A percentile compares a stretch with the other conserved stretches of the same genome.
These are phyloP conservation scores for Scenedesmus sp. DNA, from an alignment of 163 green algal genomes.

Conservation along the genomic window DNA sequence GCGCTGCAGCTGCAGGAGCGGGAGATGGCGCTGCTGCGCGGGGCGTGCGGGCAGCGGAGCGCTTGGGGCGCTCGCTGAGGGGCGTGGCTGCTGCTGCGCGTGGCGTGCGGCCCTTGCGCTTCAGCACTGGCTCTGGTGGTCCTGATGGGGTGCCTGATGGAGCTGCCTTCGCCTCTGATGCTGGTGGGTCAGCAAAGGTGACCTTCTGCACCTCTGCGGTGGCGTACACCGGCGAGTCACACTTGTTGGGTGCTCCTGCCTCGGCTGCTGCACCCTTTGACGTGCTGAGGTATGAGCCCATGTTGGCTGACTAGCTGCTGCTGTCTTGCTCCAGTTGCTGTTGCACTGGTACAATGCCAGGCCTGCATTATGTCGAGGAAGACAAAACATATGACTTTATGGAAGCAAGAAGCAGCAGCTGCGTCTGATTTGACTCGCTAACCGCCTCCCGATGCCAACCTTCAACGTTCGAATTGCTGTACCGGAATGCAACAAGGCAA, in stretches of 20 bases:
- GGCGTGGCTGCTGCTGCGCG: neutral
- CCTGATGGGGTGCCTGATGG: neutral
- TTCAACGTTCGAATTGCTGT: neutral
- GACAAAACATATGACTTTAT: neutral
- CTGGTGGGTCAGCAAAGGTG: slow-evolving; percentile 32
- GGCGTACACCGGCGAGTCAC: neutral
- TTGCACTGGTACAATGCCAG: neutral
- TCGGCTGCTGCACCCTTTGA: neutral
- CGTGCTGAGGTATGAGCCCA: slow-evolving; percentile 42
- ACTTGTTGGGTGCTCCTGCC: neutral
- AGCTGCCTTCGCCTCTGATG: neutral
- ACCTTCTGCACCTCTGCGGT: slow-evolving; percentile 2
- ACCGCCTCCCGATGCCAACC: neutral
- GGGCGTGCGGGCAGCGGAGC: neutral
- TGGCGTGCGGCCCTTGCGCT: neutral
- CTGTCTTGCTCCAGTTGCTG: neutral
- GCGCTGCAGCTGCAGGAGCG: neutral
- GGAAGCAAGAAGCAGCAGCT: neutral
- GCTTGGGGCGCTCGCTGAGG: neutral
- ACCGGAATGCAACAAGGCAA: neutral
- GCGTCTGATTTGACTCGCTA: neutral
- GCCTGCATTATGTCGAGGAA: neutral
- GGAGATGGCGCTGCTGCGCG: neutral
- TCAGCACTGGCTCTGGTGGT: slow-evolving; percentile 14
- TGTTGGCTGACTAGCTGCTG: neutral